Evolutionary conservation across 164 flowering plant species (phyloP), one percentile per base, ranked within the genome.

Genomic region (Liriodendron chinense): DNA sequence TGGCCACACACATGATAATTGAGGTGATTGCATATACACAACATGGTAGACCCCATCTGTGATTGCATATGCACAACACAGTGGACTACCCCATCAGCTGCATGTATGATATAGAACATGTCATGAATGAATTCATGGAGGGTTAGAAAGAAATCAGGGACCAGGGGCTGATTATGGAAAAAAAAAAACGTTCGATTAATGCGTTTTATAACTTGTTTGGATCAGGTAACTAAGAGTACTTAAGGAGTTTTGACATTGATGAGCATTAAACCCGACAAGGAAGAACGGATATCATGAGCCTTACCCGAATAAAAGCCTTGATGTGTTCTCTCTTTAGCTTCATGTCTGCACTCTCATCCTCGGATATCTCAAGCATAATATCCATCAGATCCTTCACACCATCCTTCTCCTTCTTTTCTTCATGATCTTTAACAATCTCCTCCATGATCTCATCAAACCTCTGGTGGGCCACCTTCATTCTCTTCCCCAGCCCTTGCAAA

Each of bases 251-350:
- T 34, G 43, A 34, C 43, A 34, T 34, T 6, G 59, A 53, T 53
- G 13, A 53, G 18, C 18, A 53, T 53, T 12, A 53, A 53, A 53
- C 3, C 59, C 20, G 59, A 53, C 3, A 34, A 65, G 7, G 24
- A 22, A 22, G 13, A 25, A 12, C 12, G 20, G 28, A 22, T 65
- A 6, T 75, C 13, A n/a, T n/a, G n/a, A 25, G 43, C 18, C 16
- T 76, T 85, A 89, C 96, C 91, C 86, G 34, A 28, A 87, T 72
- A n/a, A 90, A 72, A 16, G 87, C 91, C 71, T 91, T 91, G 72
- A 91, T 84, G 69, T 88, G 83, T 26, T 82, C 79, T 73, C 84
- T 83, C 1, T 84, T 89, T 2, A 91, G 21, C 49, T 72, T 81
- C 47, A 89, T 70, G 70, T 89, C 92, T 16, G 85, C 63, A 16